Conservation (phyloP, 2,329 filamentous ascomycete species). For the Colletotrichum phormii region DNA sequence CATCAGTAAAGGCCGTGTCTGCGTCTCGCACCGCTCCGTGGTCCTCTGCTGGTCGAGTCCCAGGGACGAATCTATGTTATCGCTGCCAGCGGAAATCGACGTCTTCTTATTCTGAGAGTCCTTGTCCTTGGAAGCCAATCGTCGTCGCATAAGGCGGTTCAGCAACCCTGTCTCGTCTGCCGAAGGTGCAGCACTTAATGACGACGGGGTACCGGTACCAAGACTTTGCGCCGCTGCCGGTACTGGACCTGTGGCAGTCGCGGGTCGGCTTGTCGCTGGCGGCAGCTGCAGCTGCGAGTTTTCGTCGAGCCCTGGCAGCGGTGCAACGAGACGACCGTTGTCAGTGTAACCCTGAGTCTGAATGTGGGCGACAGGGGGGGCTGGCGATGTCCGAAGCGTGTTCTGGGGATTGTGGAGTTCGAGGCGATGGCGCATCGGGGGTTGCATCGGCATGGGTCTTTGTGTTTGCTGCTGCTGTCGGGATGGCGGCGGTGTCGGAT, state of each 20-base stretch:
- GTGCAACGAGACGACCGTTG: conserved; percentile 24
- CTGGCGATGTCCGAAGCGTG: conserved; percentile 11
- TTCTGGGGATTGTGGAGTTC: conserved; percentile 37
- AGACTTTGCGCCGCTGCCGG: conserved; percentile 8
- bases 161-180: conserved; percentile 25
- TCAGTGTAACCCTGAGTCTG: conserved; percentile 27
- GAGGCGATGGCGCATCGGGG: conserved; percentile 29
- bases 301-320: conserved; percentile 30
- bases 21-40: not conserved
- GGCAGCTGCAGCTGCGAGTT: conserved; percentile 21
- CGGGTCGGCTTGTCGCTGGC: not conserved
- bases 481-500: conserved; percentile 18
- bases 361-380: conserved; percentile 13
- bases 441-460: conserved; percentile 31
- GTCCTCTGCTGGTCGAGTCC: not conserved
- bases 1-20: conserved; percentile 9
- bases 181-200: conserved; percentile 16
- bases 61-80: not conserved
- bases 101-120: conserved; percentile 20
- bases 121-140: conserved; percentile 24
- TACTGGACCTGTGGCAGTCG: not conserved
- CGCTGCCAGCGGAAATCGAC: not conserved
- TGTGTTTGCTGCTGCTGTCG: not conserved
- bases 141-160: conserved; percentile 26
- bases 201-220: conserved; percentile 3